Conservation (phyloP, 768 basidiomycete genomes). For the Strobilomyces echinocephalus region DNA sequence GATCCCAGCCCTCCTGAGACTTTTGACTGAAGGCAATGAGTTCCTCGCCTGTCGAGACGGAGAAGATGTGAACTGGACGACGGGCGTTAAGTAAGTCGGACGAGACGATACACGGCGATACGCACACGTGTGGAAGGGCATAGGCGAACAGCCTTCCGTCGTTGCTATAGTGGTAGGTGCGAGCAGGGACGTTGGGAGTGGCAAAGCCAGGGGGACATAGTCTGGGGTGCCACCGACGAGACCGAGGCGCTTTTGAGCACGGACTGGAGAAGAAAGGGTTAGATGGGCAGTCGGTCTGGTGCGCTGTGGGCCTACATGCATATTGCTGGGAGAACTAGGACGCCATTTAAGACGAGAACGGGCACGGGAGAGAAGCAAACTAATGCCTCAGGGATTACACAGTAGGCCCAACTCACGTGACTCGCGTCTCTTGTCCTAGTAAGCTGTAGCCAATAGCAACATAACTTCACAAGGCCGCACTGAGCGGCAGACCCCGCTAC, state of each 20-base stretch:
- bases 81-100: constrained; percentile 13
- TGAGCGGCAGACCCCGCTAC: too few relatives aligned
- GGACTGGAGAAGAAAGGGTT: constrained; percentile 47
- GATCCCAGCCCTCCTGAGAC: constrained; percentile 84
- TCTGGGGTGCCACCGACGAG: constrained; percentile 78
- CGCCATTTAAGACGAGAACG: constrained; percentile 52
- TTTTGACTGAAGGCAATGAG: constrained; percentile 86
- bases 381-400: constrained; percentile 86
- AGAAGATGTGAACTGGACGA: constrained; percentile 75
- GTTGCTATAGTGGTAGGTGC: constrained; percentile 75
- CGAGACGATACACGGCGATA: constrained; percentile 21
- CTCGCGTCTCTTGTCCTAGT: too few relatives aligned
- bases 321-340: constrained; percentile 78
- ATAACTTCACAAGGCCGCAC: too few relatives aligned
- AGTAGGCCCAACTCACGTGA: too few relatives aligned
- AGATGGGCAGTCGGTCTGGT: constrained; percentile 14
- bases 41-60: constrained; percentile 80
- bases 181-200: constrained; percentile 65
- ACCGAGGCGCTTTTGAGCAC: constrained; percentile 91
- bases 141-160: constrained; percentile 88
- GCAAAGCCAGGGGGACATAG: constrained; percentile 60
- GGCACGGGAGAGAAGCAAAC: constrained; percentile 59
- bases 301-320: constrained; percentile 57
- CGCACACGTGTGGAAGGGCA: constrained; percentile 70
- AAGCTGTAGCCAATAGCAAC: too few relatives aligned